These are phyloP conservation scores for Cutaneotrichosporon sp. DNA, from an alignment of 1,284 basidiomycete genomes.

Conservation along the genomic window DNA sequence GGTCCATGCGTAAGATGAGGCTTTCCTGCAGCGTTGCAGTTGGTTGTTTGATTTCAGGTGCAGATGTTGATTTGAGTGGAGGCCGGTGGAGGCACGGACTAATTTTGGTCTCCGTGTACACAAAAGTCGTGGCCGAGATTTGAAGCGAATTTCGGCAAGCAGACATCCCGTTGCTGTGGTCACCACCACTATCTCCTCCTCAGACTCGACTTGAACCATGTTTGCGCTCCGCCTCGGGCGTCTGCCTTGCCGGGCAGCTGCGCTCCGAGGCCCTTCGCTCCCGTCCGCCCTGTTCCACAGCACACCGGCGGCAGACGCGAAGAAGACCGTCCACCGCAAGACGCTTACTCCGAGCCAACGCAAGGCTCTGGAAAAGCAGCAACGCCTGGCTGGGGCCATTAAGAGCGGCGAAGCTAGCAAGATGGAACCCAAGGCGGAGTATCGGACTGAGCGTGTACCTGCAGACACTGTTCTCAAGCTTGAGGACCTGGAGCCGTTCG, in stretches of 20 bases:
- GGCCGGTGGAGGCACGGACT: too few relatives aligned
- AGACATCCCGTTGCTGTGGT: too few relatives aligned
- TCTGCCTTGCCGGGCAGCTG: not conserved
- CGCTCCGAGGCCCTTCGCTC: not conserved
- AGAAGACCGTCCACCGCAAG: not conserved
- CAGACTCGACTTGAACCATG: too few relatives aligned
- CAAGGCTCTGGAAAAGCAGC: slow-evolving; percentile 2
- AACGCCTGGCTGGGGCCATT: not conserved
- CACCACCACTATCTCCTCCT: not conserved
- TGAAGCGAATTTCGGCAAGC: too few relatives aligned
- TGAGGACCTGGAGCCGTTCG: not conserved
- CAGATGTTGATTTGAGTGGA: too few relatives aligned
- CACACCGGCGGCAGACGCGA: not conserved
- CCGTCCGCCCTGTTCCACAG: not conserved
- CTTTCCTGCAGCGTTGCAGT: too few relatives aligned
- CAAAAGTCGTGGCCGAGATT: too few relatives aligned
- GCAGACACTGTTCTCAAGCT: not conserved
- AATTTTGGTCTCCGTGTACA: too few relatives aligned
- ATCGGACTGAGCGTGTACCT: not conserved
- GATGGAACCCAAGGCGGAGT: too few relatives aligned
- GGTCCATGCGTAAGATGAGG: too few relatives aligned
- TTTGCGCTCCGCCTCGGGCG: slow-evolving; percentile 3
- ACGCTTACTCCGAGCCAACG: not conserved
- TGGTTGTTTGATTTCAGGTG: too few relatives aligned
- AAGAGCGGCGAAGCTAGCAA: not conserved